Evolutionary conservation across 257 asterid species (phyloP).

Genomic region (Solanum tarapatanum): DNA sequence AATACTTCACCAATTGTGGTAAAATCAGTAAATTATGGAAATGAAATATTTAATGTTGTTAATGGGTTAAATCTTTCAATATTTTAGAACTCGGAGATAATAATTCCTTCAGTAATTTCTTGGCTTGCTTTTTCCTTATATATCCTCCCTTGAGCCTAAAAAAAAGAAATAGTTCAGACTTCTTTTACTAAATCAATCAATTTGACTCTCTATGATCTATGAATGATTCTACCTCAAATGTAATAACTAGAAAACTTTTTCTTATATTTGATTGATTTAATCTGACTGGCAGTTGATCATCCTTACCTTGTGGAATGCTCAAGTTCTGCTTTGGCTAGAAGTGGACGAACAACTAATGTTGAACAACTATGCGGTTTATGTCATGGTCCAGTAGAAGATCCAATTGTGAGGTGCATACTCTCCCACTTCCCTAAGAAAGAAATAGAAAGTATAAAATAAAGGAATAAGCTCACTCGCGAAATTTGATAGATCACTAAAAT

Average conservation of each 20-base stretch:
- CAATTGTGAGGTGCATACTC: slow-evolving; percentile 34
- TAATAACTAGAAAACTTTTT: too few species aligned
- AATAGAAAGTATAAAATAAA: not conserved
- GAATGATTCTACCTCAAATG: too few species aligned
- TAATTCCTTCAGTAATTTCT: not conserved
- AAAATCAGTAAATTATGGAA: not conserved
- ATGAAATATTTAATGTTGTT: not conserved
- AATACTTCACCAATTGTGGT: not conserved
- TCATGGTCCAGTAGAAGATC: slow-evolving; percentile 57
- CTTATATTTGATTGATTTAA: too few species aligned
- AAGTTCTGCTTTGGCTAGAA: too few species aligned
- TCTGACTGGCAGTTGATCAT: too few species aligned
- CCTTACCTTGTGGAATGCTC: too few species aligned
- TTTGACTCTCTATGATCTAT: too few species aligned
- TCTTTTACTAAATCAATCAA: too few species aligned
- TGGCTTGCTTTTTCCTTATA: not conserved
- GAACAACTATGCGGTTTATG: slow-evolving; percentile 52
- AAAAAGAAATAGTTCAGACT: too few species aligned
- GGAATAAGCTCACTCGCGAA: not conserved
- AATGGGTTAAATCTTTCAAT: not conserved
- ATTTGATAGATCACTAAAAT: not conserved
- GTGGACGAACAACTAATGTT: not conserved
- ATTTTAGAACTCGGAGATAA: not conserved
- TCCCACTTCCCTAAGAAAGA: not conserved
- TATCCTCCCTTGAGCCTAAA: not conserved